These are phyloP conservation scores for Vigna nakashimae DNA, from an alignment of 306 rosid species.

Conservation along the genomic window DNA sequence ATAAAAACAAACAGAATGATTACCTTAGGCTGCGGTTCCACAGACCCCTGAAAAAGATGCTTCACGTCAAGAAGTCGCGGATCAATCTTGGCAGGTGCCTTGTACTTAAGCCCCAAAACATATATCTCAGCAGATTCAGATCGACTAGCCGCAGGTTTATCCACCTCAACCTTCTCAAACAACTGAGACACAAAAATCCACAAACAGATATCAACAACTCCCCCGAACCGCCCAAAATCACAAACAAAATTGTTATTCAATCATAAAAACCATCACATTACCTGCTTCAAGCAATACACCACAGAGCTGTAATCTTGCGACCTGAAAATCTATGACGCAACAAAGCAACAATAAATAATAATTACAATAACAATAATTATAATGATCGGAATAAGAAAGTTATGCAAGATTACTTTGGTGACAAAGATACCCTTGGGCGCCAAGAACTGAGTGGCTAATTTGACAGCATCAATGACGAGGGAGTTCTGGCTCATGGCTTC, in stretches of 20 bases:
- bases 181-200: conserved; percentile 57
- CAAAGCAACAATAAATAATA: not conserved
- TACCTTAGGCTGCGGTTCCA: conserved; percentile 83
- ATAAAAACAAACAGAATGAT: not conserved
- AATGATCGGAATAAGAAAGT: not conserved
- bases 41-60: conserved; percentile 79
- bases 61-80: conserved; percentile 92
- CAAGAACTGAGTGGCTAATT: conserved; percentile 79
- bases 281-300: conserved; percentile 80
- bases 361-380: conserved; percentile 20
- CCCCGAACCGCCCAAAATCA: conserved; percentile 14
- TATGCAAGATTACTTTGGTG: conserved; percentile 57
- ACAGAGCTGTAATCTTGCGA: conserved; percentile 95
- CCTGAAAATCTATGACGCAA: conserved; percentile 75
- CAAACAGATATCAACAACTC: not conserved
- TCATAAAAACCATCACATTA: conserved; percentile 3
- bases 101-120: conserved; percentile 80
- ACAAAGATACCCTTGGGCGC: conserved; percentile 86
- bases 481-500: conserved; percentile 93
- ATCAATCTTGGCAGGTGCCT: conserved; percentile 95
- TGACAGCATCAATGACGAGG: conserved; percentile 82
- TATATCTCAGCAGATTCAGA: conserved; percentile 94
- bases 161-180: conserved; percentile 92
- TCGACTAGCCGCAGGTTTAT: conserved; percentile 91
- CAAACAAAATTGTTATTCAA: not conserved